These are phyloP conservation scores for Fusarium haematococcum DNA, from an alignment of 2,329 filamentous ascomycete species.

Conservation along the genomic window DNA sequence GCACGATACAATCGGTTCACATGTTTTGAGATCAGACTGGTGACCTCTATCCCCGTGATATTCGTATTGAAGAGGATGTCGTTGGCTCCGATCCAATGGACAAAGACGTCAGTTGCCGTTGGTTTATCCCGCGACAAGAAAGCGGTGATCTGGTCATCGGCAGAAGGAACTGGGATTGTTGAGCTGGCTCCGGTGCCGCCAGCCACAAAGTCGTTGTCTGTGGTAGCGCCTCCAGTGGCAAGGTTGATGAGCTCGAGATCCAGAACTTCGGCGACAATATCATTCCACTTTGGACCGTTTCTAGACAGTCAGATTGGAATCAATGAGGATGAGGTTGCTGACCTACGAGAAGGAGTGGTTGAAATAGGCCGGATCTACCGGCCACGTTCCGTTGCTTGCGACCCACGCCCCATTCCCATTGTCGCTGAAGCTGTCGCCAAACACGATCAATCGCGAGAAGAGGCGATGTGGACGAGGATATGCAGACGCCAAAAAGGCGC, in stretches of 20 bases:
- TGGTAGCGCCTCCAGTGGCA: slow-evolving; percentile 24
- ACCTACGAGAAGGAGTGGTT: slow-evolving; percentile 28
- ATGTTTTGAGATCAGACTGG: slow-evolving; percentile 16
- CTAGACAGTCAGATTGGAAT: not conserved
- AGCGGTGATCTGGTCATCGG: slow-evolving; percentile 16
- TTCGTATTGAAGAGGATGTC: slow-evolving; percentile 30
- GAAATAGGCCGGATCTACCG: slow-evolving; percentile 30
- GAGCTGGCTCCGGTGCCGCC: slow-evolving; percentile 25
- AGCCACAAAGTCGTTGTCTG: slow-evolving; percentile 24
- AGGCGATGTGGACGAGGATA: not conserved
- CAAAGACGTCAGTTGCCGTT: slow-evolving; percentile 8
- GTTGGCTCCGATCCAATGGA: slow-evolving; percentile 32
- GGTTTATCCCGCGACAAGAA: slow-evolving; percentile 19
- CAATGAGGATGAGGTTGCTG: rapidly evolving
- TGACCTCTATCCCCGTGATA: slow-evolving; percentile 21
- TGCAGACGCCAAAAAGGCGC: not conserved
- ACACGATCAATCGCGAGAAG: slow-evolving; percentile 18
- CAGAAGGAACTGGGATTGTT: slow-evolving; percentile 20
- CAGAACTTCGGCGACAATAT: slow-evolving; percentile 10
- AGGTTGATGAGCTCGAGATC: slow-evolving; percentile 25
- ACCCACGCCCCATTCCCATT: slow-evolving; percentile 34
- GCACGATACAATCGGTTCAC: slow-evolving; percentile 16
- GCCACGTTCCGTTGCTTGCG: slow-evolving; percentile 30
- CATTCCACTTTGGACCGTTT: slow-evolving; percentile 27
- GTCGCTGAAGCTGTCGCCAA: slow-evolving; percentile 36